These are phyloP conservation scores for Metahyphopichia silvanorum DNA, from an alignment of 805 yeast species.

Conservation along the genomic window DNA sequence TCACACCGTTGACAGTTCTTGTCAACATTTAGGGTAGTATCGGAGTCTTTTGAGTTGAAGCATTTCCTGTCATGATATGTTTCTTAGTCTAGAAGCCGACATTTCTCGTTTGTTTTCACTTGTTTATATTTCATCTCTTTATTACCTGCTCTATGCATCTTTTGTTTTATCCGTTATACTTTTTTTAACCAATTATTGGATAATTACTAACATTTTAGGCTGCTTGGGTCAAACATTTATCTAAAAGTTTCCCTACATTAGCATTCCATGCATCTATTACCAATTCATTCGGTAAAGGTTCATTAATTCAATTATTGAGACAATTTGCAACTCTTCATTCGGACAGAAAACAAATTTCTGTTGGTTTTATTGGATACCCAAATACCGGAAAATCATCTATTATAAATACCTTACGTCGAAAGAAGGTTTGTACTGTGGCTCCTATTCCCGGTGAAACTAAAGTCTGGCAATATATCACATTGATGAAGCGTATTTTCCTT, in stretches of 20 bases:
- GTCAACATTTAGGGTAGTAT: slow-evolving; percentile 43
- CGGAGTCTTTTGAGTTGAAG: slow-evolving; percentile 85
- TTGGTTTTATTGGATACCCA: slow-evolving; percentile 97
- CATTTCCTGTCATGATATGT: slow-evolving; percentile 24
- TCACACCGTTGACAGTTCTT: slow-evolving; percentile 36
- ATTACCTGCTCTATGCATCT: slow-evolving; percentile 6
- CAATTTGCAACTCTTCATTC: slow-evolving; percentile 88
- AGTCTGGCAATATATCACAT: slow-evolving; percentile 97
- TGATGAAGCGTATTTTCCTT: slow-evolving; percentile 92
- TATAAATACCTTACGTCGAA: slow-evolving; percentile 87
- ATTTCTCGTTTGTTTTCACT: slow-evolving; percentile 19
- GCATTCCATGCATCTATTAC: slow-evolving; percentile 98
- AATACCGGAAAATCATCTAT: slow-evolving; percentile 97
- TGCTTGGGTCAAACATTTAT: slow-evolving; percentile 96
- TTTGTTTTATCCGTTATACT: not conserved
- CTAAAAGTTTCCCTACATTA: slow-evolving; percentile 87
- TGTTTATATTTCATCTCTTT: not conserved
- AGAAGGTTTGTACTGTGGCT: slow-evolving; percentile 95
- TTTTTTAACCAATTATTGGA: slow-evolving; percentile 4
- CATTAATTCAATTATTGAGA: slow-evolving; percentile 86
- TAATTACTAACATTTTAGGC: slow-evolving; percentile 52
- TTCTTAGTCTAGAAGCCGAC: slow-evolving; percentile 93
- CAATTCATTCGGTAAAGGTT: slow-evolving; percentile 97
- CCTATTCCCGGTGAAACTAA: slow-evolving; percentile 99
- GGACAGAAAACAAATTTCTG: slow-evolving; percentile 94